A percentile compares a stretch with the other conserved stretches of the same genome.
Evolutionary conservation across 768 basidiomycete species (phyloP).

Genomic region (Clitopilus hobsonii): DNA sequence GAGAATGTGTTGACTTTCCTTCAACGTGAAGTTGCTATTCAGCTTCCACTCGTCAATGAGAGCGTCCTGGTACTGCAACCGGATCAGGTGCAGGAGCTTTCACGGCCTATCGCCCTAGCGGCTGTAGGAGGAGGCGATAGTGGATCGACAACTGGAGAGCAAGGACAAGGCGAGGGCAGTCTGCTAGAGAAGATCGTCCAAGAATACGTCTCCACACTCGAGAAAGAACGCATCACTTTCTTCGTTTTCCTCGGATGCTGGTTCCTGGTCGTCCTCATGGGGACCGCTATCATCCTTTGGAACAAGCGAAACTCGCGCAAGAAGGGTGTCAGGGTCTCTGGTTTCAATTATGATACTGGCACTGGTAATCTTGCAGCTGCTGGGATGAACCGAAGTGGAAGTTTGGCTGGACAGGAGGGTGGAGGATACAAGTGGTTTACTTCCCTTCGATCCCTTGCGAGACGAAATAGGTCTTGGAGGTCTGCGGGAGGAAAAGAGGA

Average conservation of each 20-base stretch:
- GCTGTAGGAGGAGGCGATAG: constrained; percentile 51
- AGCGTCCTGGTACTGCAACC: constrained; percentile 75
- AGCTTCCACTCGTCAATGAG: constrained; percentile 76
- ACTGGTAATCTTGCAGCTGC: constrained; percentile 7
- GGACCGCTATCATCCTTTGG: constrained; percentile 64
- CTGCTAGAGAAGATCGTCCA: constrained; percentile 71
- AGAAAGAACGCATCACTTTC: constrained; percentile 85
- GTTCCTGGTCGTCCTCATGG: constrained; percentile 82
- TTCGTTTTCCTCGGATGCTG: constrained; percentile 79
- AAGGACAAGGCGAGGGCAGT: constrained; percentile 30
- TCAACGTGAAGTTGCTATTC: constrained; percentile 83
- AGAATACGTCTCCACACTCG: constrained; percentile 65
- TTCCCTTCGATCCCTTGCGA: not conserved
- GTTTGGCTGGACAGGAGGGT: too few species aligned
- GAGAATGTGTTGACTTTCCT: constrained; percentile 85
- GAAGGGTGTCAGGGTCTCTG: not conserved
- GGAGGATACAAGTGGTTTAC: not conserved
- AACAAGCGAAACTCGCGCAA: constrained; percentile 22
- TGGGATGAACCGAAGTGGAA: not conserved
- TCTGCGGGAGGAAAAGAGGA: not conserved
- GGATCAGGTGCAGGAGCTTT: constrained; percentile 63
- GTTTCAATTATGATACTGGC: too few species aligned
- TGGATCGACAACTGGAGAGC: not conserved
- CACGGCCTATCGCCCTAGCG: constrained; percentile 77
- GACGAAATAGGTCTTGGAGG: not conserved